Conservation (phyloP, 129 eudicot species). For the Cynara cardunculus region DNA sequence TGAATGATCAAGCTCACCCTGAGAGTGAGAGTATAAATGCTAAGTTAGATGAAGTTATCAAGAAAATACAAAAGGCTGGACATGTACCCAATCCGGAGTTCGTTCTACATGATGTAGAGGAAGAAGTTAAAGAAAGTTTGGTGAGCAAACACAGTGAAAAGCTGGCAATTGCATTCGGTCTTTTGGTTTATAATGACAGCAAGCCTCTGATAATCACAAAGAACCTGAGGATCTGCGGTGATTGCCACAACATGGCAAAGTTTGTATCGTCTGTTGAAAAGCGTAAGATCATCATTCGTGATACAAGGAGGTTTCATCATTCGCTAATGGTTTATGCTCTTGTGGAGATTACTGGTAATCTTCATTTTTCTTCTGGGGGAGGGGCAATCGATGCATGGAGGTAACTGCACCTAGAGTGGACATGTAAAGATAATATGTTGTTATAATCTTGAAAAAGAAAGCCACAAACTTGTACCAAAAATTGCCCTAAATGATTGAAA, state of each 20-base stretch:
- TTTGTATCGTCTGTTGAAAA: conserved; percentile 41
- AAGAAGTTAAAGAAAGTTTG: conserved; percentile 44
- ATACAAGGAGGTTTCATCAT: conserved; percentile 51
- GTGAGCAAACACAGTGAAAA: conserved; percentile 45
- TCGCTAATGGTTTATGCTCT: conserved; percentile 40
- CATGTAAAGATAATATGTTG: not conserved
- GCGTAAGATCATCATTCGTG: conserved; percentile 42
- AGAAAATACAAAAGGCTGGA: conserved; percentile 34
- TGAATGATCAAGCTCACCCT: conserved; percentile 41
- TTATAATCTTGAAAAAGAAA: no score
- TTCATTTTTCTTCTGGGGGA: not conserved
- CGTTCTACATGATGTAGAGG: conserved; percentile 41
- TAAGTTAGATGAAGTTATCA: conserved; percentile 31
- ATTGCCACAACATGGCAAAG: conserved; percentile 44
- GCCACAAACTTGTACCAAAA: not conserved
- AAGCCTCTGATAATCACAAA: conserved; percentile 44
- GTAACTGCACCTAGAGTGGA: not conserved
- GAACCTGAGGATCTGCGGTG: conserved; percentile 49
- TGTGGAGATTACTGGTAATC: conserved; percentile 53
- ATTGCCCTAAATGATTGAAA: no score
- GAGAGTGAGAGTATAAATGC: conserved; percentile 20
- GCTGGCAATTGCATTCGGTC: conserved; percentile 53
- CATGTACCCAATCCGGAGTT: conserved; percentile 31
- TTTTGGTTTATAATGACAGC: conserved; percentile 26
- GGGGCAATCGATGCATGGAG: not conserved